phyloP scores from a whole-genome alignment of 306 rosid genomes.

The Rosa lucieae region DNA sequence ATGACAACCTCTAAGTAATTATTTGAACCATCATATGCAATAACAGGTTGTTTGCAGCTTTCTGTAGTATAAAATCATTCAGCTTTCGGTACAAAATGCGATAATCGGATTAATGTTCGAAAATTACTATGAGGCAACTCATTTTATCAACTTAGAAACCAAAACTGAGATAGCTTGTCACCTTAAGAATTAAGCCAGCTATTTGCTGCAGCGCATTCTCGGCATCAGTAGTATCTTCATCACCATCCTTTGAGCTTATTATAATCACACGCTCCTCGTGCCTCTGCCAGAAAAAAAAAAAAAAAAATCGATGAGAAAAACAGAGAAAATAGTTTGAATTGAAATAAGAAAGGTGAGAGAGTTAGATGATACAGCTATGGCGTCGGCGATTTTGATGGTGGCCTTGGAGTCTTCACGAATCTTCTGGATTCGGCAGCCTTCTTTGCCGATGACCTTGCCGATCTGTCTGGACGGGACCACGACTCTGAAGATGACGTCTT shows the following conservation, averaged over 20 bases:
- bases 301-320: not conserved
- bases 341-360: not conserved
- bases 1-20: too few species aligned
- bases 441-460: conserved; percentile 95
- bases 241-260: conserved; percentile 76
- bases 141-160: not conserved
- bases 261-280: conserved; percentile 95
- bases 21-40: too few species aligned
- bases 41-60: too few species aligned
- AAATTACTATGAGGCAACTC: not conserved
- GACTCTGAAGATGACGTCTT: conserved; percentile 80
- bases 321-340: not conserved
- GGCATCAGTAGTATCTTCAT: conserved; percentile 65
- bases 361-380: conserved; percentile 58
- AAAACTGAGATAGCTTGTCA: conserved; percentile 23
- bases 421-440: conserved; percentile 81
- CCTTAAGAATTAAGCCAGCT: conserved; percentile 76
- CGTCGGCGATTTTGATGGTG: conserved; percentile 81
- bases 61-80: not conserved
- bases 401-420: conserved; percentile 83
- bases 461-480: conserved; percentile 88
- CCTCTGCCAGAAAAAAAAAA: conserved; percentile 42
- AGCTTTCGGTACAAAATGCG: not conserved
- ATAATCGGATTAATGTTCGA: not conserved
- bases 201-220: conserved; percentile 84